Conservation (phyloP, 306 rosid genomes). For the Ammopiptanthus mongolicus region DNA sequence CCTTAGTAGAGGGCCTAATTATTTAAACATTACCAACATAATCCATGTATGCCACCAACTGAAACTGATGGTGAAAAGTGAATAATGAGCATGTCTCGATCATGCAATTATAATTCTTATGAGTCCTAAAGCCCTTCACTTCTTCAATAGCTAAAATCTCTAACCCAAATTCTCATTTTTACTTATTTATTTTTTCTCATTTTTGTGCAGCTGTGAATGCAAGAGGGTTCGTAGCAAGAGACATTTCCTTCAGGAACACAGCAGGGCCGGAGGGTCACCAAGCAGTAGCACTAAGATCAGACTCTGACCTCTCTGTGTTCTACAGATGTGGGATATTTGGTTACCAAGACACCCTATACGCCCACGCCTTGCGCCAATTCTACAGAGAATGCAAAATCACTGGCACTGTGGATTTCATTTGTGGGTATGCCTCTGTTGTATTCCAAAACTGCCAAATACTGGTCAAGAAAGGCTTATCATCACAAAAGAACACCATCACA, state of each 20-base stretch:
- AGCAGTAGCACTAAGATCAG: slow-evolving; percentile 69
- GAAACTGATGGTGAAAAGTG: too few species aligned
- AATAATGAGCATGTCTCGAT: too few species aligned
- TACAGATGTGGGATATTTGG: slow-evolving; percentile 50
- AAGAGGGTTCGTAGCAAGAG: slow-evolving; percentile 65
- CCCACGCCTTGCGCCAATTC: slow-evolving; percentile 70
- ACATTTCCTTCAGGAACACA: slow-evolving; percentile 53
- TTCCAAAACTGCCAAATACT: slow-evolving; percentile 58
- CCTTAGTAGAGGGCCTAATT: too few species aligned
- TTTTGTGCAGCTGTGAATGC: slow-evolving; percentile 56
- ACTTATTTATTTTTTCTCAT: neutral
- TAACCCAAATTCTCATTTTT: neutral
- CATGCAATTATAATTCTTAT: neutral
- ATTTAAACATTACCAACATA: too few species aligned
- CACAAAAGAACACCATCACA: slow-evolving; percentile 66
- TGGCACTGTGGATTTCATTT: slow-evolving; percentile 74
- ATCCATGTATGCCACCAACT: too few species aligned
- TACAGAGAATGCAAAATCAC: slow-evolving; percentile 59
- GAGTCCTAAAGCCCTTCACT: neutral
- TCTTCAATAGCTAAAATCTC: neutral
- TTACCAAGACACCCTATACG: slow-evolving; percentile 62
- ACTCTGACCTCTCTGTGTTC: slow-evolving; percentile 61
- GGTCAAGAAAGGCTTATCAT: slow-evolving; percentile 41
- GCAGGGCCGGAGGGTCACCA: slow-evolving; percentile 60
- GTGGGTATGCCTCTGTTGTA: slow-evolving; percentile 57